A percentile compares a stretch with the other conserved stretches of the same genome.
Conservation (phyloP, 2,329 filamentous ascomycete species). For the Penicillium sp. region DNA sequence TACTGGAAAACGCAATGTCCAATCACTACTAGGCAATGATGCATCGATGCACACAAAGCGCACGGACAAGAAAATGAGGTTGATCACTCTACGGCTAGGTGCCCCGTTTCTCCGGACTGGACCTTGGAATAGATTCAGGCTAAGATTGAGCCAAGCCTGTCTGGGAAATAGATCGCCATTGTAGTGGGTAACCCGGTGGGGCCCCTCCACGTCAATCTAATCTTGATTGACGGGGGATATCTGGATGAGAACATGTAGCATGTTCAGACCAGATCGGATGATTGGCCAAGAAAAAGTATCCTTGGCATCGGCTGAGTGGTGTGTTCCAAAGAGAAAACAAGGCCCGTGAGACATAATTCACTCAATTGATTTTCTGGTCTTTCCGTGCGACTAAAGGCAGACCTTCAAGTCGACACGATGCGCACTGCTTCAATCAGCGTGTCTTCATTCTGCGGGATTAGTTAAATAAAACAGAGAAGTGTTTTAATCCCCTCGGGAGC, state of each 20-base stretch:
- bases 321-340: not conserved
- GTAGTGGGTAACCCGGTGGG: not conserved
- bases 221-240: not conserved
- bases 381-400: not conserved
- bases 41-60: not conserved
- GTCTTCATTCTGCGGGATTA: too few relatives aligned
- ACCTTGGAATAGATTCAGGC: not conserved
- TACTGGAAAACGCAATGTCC: not conserved
- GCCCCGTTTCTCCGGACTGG: not conserved
- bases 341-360: not conserved
- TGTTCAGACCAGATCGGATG: not conserved
- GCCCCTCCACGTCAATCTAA: not conserved
- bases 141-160: not conserved
- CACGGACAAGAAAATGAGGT: not conserved
- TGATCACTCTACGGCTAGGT: not conserved
- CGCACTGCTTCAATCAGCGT: fast-evolving
- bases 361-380: not conserved
- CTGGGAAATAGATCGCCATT: not conserved
- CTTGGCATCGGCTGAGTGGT: not conserved
- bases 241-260: not conserved
- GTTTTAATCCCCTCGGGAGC: not conserved
- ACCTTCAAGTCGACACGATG: not conserved
- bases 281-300: not conserved
- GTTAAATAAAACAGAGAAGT: too few relatives aligned
- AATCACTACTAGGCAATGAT: not conserved